phyloP scores from a whole-genome alignment of 768 basidiomycete species.

The Tricholoma furcatifolium region DNA sequence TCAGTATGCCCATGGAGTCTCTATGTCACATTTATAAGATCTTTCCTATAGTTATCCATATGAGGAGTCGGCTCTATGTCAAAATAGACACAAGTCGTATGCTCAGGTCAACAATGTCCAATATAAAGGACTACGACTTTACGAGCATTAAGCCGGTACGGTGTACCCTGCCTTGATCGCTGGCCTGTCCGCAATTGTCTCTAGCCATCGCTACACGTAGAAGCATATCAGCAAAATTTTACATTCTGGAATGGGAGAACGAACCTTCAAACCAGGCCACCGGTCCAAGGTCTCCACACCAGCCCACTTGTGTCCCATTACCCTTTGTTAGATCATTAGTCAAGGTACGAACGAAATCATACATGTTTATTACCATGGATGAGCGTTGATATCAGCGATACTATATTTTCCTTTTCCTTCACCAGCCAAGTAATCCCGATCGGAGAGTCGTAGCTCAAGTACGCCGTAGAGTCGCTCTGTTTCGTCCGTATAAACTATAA shows the following conservation, averaged over 20 bases:
- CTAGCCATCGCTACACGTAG: conserved; percentile 21
- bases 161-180: conserved; percentile 21
- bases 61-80: too few species aligned
- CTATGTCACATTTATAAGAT: too few species aligned
- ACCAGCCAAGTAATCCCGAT: conserved; percentile 46
- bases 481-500: conserved; percentile 43
- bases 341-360: conserved; percentile 2
- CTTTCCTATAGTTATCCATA: too few species aligned
- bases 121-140: not conserved
- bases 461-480: conserved; percentile 47
- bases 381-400: conserved; percentile 40
- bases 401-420: conserved; percentile 28
- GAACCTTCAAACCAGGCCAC: conserved; percentile 37
- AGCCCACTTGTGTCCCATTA: conserved; percentile 24
- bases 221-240: not conserved
- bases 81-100: too few species aligned
- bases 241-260: conserved; percentile 7
- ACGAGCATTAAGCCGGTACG: conserved; percentile 6
- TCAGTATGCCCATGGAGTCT: too few species aligned
- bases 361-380: conserved; percentile 22
- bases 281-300: conserved; percentile 34
- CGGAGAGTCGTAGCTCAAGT: conserved; percentile 42
- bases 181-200: conserved; percentile 22
- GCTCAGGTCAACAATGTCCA: too few species aligned
- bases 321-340: conserved; percentile 26